phyloP scores from a whole-genome alignment of 768 basidiomycete species.

The Macrocybe gigantea region DNA sequence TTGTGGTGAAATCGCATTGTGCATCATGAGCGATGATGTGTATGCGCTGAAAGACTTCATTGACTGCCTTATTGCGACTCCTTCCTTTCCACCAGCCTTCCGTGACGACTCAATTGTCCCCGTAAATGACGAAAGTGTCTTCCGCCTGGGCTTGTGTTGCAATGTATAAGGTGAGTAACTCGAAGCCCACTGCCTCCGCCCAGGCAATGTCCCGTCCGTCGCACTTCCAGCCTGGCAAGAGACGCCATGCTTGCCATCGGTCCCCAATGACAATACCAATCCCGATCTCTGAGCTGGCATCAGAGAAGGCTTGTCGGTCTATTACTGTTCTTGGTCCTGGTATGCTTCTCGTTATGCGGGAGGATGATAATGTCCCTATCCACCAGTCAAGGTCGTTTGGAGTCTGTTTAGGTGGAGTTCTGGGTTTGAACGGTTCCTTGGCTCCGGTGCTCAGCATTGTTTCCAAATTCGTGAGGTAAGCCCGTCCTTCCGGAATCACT shows the following conservation, averaged over 20 bases:
- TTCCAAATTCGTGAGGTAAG: slow-evolving; percentile 30
- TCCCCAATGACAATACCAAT: slow-evolving; percentile 22
- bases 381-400: slow-evolving; percentile 22
- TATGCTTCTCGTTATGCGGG: slow-evolving; percentile 10
- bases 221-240: slow-evolving; percentile 23
- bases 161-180: slow-evolving; percentile 25
- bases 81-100: slow-evolving; percentile 35
- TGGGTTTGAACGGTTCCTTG: slow-evolving; percentile 21
- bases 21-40: neutral
- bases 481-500: slow-evolving; percentile 18
- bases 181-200: slow-evolving; percentile 40
- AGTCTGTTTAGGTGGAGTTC: slow-evolving; percentile 1
- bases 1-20: slow-evolving; percentile 9
- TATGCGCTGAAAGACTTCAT: slow-evolving; percentile 21
- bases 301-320: slow-evolving; percentile 25
- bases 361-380: slow-evolving; percentile 7
- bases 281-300: slow-evolving; percentile 25
- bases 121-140: slow-evolving; percentile 17
- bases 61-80: slow-evolving; percentile 24
- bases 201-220: slow-evolving; percentile 34
- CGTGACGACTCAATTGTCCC: slow-evolving; percentile 36
- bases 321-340: slow-evolving; percentile 15
- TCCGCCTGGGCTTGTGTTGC: neutral
- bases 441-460: slow-evolving; percentile 17
- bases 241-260: slow-evolving; percentile 26